phyloP scores from a whole-genome alignment of 1,284 basidiomycete species.

The Calocybe gambosa region DNA sequence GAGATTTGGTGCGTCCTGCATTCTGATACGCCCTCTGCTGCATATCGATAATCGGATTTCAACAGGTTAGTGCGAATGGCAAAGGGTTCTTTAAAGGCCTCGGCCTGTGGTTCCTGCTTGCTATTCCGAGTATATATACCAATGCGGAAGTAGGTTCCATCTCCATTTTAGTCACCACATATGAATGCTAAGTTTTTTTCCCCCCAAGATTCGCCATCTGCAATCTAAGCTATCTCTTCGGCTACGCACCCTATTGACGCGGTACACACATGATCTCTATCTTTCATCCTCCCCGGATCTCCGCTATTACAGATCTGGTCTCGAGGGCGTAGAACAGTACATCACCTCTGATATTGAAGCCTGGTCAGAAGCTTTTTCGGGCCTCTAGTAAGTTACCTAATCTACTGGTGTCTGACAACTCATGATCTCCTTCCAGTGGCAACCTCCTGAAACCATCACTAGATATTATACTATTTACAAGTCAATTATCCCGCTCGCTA shows the following conservation, averaged over 20 bases:
- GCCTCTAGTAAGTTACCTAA: conserved; percentile 71
- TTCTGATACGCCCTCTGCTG: not conserved
- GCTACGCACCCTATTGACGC: conserved; percentile 82
- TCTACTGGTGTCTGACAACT: not conserved
- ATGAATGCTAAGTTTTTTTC: conserved; percentile 9
- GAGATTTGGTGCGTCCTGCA: not conserved
- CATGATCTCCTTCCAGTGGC: conserved; percentile 35
- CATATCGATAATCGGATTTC: not conserved
- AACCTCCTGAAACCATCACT: conserved; percentile 88
- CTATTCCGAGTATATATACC: conserved; percentile 91
- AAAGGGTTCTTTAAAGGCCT: conserved; percentile 82
- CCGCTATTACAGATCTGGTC: conserved; percentile 66
- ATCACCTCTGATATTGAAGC: conserved; percentile 91
- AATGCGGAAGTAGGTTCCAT: conserved; percentile 76
- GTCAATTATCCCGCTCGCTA: conserved; percentile 82
- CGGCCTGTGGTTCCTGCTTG: conserved; percentile 85
- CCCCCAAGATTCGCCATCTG: conserved; percentile 75
- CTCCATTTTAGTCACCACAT: not conserved
- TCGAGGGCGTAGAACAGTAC: conserved; percentile 85
- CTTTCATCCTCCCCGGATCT: conserved; percentile 66
- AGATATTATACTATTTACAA: conserved; percentile 91
- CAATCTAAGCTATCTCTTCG: conserved; percentile 87
- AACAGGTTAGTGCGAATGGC: conserved; percentile 73
- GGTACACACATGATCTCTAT: conserved; percentile 93
- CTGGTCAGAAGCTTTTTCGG: conserved; percentile 85